Conservation (phyloP, 2,329 filamentous ascomycete genomes). For the Hymenoscyphus occultus region DNA sequence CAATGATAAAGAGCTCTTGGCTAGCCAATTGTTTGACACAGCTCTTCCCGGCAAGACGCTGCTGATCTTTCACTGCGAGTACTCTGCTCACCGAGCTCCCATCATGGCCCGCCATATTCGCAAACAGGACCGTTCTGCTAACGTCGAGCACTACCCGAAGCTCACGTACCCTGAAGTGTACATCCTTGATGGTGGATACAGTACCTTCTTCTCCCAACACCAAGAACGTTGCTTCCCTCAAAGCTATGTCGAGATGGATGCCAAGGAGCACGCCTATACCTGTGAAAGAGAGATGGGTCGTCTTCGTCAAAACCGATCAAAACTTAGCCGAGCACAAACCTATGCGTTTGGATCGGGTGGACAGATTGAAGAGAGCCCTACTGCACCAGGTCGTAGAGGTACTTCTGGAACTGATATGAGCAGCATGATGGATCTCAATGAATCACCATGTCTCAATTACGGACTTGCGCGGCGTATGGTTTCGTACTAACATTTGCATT, state of each 20-base stretch:
- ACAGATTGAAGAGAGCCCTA: slow-evolving; percentile 57
- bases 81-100: slow-evolving; percentile 92
- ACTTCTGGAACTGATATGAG: slow-evolving; percentile 22
- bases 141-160: slow-evolving; percentile 80
- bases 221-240: slow-evolving; percentile 83
- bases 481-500: slow-evolving; percentile 51
- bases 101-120: slow-evolving; percentile 95
- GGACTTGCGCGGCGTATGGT: slow-evolving; percentile 59
- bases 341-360: slow-evolving; percentile 86
- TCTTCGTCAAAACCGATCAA: slow-evolving; percentile 79
- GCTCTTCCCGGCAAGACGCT: slow-evolving; percentile 69
- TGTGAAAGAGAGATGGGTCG: slow-evolving; percentile 95
- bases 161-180: slow-evolving; percentile 97
- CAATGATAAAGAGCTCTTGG: slow-evolving; percentile 90
- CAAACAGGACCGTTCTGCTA: slow-evolving; percentile 79
- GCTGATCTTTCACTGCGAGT: slow-evolving; percentile 95
- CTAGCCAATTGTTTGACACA: slow-evolving; percentile 70
- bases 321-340: slow-evolving; percentile 83
- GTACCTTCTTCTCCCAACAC: slow-evolving; percentile 81
- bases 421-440: slow-evolving; percentile 40
- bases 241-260: slow-evolving; percentile 95
- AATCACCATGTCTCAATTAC: slow-evolving; percentile 44
- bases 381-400: slow-evolving; percentile 39
- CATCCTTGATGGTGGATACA: slow-evolving; percentile 95
- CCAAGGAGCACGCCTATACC: slow-evolving; percentile 84